Percentiles rank a stretch among this genome's conserved stretches.
phyloP scores from a whole-genome alignment of 257 asterid species.

The Penstemon davidsonii region DNA sequence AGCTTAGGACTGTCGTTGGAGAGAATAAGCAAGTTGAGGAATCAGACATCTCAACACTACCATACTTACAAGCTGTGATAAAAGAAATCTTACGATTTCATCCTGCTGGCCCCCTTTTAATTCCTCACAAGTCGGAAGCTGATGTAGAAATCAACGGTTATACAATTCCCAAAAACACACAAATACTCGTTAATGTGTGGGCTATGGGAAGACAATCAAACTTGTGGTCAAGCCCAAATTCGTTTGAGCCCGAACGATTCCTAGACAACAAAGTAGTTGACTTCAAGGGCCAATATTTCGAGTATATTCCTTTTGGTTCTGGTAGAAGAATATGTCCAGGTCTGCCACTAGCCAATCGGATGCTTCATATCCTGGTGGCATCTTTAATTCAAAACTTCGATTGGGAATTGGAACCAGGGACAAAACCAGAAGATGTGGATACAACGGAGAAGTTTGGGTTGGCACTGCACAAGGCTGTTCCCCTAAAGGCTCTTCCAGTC shows the following conservation, averaged over 20 bases:
- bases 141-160: slow-evolving; percentile 29
- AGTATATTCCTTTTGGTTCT: background rate
- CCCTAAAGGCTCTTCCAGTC: too few relatives aligned
- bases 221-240: slow-evolving; percentile 35
- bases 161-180: slow-evolving; percentile 31
- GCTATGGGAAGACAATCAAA: slow-evolving; percentile 37
- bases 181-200: slow-evolving; percentile 39
- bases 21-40: slow-evolving; percentile 29
- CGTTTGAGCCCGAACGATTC: slow-evolving; percentile 39
- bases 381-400: too few relatives aligned
- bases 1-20: slow-evolving; percentile 30
- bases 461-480: too few relatives aligned
- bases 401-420: too few relatives aligned
- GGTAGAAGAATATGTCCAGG: too few relatives aligned
- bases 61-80: slow-evolving; percentile 33
- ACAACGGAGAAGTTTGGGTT: too few relatives aligned
- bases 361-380: too few relatives aligned
- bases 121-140: slow-evolving; percentile 32
- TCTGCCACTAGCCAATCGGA: too few relatives aligned
- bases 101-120: slow-evolving; percentile 30
- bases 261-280: slow-evolving; percentile 25
- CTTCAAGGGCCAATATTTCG: slow-evolving; percentile 21
- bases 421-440: too few relatives aligned
- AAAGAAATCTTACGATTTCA: slow-evolving; percentile 36
- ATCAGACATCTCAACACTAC: slow-evolving; percentile 28